A percentile compares a stretch with the other conserved stretches of the same genome.
Evolutionary conservation across 768 basidiomycete genomes (phyloP).

Genomic region (Boletus tomentosulus): DNA sequence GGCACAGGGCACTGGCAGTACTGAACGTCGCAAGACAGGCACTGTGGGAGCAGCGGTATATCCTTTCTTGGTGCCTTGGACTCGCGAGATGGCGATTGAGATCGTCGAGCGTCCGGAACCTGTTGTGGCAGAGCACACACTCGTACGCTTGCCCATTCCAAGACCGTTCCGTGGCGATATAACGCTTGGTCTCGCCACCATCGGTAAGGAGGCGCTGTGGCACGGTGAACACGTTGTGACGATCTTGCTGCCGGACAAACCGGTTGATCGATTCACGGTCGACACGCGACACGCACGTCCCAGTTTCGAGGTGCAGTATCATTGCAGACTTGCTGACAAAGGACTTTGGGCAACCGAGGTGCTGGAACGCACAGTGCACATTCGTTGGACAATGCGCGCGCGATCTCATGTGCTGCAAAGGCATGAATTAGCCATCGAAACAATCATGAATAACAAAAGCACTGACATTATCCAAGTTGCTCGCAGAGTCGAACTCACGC

Average conservation of each 20-base stretch:
- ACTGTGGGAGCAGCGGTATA: conserved; percentile 51
- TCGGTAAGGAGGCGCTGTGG: conserved; percentile 46
- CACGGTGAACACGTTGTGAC: conserved; percentile 48
- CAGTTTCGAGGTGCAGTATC: conserved; percentile 60
- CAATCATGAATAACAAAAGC: too few species aligned
- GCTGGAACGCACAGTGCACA: conserved; percentile 35
- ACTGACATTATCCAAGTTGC: conserved; percentile 15
- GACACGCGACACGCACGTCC: conserved; percentile 50
- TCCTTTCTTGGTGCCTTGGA: conserved; percentile 50
- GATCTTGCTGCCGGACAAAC: conserved; percentile 42
- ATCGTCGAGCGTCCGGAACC: conserved; percentile 36
- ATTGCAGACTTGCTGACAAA: conserved; percentile 57
- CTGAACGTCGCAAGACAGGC: conserved; percentile 42
- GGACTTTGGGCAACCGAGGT: conserved; percentile 37
- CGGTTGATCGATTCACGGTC: conserved; percentile 34
- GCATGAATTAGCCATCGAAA: not conserved
- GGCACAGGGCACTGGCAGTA: conserved; percentile 52
- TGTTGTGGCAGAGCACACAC: conserved; percentile 57
- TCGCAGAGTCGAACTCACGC: conserved; percentile 36
- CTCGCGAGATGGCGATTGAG: conserved; percentile 66
- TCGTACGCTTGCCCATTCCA: conserved; percentile 49
- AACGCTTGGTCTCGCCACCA: conserved; percentile 3
- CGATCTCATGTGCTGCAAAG: conserved; percentile 49
- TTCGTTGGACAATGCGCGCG: conserved; percentile 40
- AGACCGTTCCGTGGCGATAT: conserved; percentile 35